A percentile compares a stretch with the other conserved stretches of the same genome.
phyloP scores from a whole-genome alignment of 2,329 filamentous ascomycete species.

The Apiospora phragmitis region DNA sequence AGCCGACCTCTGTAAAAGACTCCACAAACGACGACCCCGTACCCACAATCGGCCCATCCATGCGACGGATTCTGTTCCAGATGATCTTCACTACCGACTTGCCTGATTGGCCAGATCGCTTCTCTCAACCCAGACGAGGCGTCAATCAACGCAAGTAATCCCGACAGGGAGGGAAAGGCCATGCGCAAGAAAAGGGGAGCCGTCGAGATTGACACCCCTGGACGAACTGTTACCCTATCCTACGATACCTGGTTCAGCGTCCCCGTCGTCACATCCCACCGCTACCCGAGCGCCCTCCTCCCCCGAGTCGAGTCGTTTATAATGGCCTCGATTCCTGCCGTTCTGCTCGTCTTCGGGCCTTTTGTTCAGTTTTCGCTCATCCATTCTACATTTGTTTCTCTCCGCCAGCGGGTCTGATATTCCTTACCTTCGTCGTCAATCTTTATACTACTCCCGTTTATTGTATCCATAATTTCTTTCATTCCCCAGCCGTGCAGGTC shows the following conservation, averaged over 20 bases:
- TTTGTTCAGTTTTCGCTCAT: slow-evolving; percentile 13
- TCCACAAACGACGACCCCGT: slow-evolving; percentile 12
- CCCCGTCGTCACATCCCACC: background rate
- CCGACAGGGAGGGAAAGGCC: background rate
- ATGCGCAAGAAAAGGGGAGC: background rate
- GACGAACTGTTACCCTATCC: background rate
- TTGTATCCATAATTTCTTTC: slow-evolving; percentile 1
- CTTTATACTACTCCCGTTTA: slow-evolving; percentile 7
- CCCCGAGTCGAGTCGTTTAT: background rate
- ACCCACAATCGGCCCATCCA: slow-evolving; percentile 13
- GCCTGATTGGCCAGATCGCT: background rate
- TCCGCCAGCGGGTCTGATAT: slow-evolving; percentile 15
- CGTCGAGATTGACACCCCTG: background rate
- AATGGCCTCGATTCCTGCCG: background rate
- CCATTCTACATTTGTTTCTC: slow-evolving; percentile 13
- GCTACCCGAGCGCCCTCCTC: background rate
- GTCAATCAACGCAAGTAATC: slow-evolving; percentile 1
- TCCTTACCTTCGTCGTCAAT: slow-evolving; percentile 7
- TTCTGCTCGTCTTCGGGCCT: background rate
- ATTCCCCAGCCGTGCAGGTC: slow-evolving; percentile 12
- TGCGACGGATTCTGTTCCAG: slow-evolving; percentile 16
- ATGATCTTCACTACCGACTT: slow-evolving; percentile 14
- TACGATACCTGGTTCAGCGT: background rate
- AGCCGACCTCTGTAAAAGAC: background rate
- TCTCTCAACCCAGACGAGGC: background rate